Percentiles rank a stretch among this genome's conserved stretches.
Evolutionary conservation across 1,284 basidiomycete genomes (phyloP).

Genomic region (Heterobasidion occidentale): DNA sequence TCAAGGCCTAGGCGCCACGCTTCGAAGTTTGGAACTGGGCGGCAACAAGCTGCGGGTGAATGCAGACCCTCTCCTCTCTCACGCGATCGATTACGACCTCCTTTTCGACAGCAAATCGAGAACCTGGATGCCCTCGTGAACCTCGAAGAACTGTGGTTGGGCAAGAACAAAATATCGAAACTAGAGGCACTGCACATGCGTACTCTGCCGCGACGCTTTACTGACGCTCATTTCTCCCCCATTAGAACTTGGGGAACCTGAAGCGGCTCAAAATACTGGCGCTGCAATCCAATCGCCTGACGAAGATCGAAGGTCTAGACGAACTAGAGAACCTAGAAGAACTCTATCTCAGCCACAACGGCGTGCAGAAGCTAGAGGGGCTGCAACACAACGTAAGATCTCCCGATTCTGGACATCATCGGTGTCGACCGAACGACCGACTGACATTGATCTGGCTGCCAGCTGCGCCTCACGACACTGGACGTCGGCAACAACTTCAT

Average conservation of each 20-base stretch:
- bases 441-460: constrained; percentile 1
- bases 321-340: constrained; percentile 74
- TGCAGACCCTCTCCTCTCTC: neutral
- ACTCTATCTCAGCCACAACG: constrained; percentile 93
- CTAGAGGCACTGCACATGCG: constrained; percentile 55
- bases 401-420: neutral
- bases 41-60: constrained; percentile 85
- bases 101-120: constrained; percentile 66
- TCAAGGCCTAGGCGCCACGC: constrained; percentile 46
- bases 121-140: constrained; percentile 77
- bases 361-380: constrained; percentile 79
- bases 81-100: constrained; percentile 2
- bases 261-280: constrained; percentile 76
- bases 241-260: constrained; percentile 53
- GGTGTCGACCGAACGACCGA: neutral
- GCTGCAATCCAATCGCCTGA: constrained; percentile 92
- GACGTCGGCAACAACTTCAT: constrained; percentile 89
- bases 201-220: neutral
- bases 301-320: constrained; percentile 78
- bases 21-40: constrained; percentile 87
- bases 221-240: constrained; percentile 6
- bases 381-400: constrained; percentile 71
- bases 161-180: constrained; percentile 93
- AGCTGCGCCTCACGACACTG: constrained; percentile 79
- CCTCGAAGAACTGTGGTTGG: constrained; percentile 91